phyloP scores from a whole-genome alignment of 495 filamentous ascomycete species.

The Lineolata rhizophorae region DNA sequence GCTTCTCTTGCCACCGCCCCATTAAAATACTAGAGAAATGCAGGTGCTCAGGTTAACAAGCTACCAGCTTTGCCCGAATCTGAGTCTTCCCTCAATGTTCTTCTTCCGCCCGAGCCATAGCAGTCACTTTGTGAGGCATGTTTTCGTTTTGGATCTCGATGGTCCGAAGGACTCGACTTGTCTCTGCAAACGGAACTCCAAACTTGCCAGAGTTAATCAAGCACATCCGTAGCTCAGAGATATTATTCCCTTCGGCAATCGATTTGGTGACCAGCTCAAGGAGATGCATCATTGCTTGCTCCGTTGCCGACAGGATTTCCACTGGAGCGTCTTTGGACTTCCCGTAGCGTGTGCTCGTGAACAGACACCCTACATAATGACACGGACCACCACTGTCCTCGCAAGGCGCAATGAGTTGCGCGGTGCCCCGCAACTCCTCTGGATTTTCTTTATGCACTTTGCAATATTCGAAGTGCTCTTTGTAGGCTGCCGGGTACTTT shows the following conservation, averaged over 20 bases:
- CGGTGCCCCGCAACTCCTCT: constrained; percentile 10
- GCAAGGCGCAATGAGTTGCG: constrained; percentile 15
- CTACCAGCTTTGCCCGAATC: no score
- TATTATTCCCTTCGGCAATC: constrained; percentile 1
- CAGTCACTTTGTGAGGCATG: no score
- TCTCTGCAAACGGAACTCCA: constrained; percentile 16
- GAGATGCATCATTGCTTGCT: constrained; percentile 14
- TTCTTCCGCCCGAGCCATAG: no score
- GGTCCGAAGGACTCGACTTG: constrained; percentile 12
- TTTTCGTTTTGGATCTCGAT: constrained; percentile 11
- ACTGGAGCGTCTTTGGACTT: constrained; percentile 10
- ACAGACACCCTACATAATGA: constrained; percentile 20
- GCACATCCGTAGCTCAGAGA: constrained; percentile 15
- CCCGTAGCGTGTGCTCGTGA: constrained; percentile 15
- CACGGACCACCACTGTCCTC: constrained; percentile 4
- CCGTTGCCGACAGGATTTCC: constrained; percentile 15
- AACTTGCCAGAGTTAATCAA: constrained; percentile 20
- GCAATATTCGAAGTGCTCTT: constrained; percentile 14
- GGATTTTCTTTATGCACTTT: constrained; percentile 1
- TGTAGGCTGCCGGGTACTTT: constrained; percentile 16
- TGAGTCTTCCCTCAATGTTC: no score
- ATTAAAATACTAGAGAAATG: no score
- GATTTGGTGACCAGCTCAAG: constrained; percentile 9
- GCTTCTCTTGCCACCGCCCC: no score
- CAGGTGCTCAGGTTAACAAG: no score